Evolutionary conservation across 169 alveolate genomes (phyloP), one percentile per base, ranked within the genome.

Genomic region (Plasmodium relictum): DNA sequence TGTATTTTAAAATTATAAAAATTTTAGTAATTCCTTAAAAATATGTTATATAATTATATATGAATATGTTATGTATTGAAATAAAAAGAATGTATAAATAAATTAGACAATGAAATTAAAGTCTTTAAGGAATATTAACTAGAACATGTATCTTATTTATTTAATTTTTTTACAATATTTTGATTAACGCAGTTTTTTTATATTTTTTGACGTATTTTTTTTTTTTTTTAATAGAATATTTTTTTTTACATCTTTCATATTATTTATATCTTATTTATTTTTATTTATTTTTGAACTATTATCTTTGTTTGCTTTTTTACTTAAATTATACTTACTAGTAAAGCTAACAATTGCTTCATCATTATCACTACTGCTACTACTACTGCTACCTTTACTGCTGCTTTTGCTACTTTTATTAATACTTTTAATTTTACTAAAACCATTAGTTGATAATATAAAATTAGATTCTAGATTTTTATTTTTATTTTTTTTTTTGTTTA

Each of bases 291-390:
- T 70, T 41, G 80, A 45, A 26, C 12, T 18, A 2, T 1, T 42
- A 6, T 14, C 26, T 31, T 42, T 56, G n/a, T 45, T 58, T 14
- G 7, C 20, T n/a, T 73, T 73, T 73, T 56, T 73, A 54, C 18
- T 74, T 42, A 62, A 10, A 62, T 62, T 74, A 44, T 74, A 74
- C 45, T 44, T 59, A 9, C 10, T 14, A 18, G 88, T 59, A 26
- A 74, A 74, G 74, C 50, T 74, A 52, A 74, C 74, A 31, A 74
- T 74, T 74, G 50, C 71, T 22, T 16, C 87, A 9, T 73, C 70
- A 45, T 45, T 14, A 18, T 14, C 54, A 9, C 31, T 45, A 6
- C 56, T 62, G 24, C 87, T 56, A 45, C 45, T 18, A 42, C 68
- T 61, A 37, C 88, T 42, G 24, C 66, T 18, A 68, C 61, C 61